Evolutionary conservation across 2,329 filamentous ascomycete genomes (phyloP), one percentile per base, ranked within the genome.

Genomic region (Scopulariopsis brevicaulis): DNA sequence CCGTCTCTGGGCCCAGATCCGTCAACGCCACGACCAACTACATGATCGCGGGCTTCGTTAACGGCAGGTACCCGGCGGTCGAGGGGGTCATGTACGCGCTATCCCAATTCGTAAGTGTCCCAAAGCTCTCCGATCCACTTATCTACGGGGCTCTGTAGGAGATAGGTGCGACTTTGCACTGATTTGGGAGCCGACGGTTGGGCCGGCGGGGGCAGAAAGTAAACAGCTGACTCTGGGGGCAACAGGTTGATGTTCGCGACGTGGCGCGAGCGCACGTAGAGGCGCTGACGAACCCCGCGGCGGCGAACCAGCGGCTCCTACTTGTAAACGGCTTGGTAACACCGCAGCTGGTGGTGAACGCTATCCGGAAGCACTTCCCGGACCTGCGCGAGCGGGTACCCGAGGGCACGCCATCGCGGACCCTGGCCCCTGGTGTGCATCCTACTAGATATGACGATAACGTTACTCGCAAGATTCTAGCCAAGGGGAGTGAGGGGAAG

Each of bases 221-320:
- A 56, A 74, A 72, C 4, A 77, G 74, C 54, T 63, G 67, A 1
- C 66, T 69, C 60, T 65, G 77, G 0, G 75, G 73, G 73, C 67
- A 65, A 25, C 78, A 72, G 71, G 69, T 77, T 22, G 76, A 78
- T 59, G 76, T 74, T 0, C 65, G 76, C 3, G 75, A 78, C 61
- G 63, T 79, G 1, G 75, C 76, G 0, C 60, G 63, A 11, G 74
- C 73, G 0, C 77, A 78, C 62, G 70, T 76, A 1, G 68, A 71
- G 52, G 74, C 76, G 1, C 62, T 76, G 2, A 37, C 76, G 18
- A 64, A 62, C 2, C 65, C 65, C 0, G 69, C 51, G 7, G 51
- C 51, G 14, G 51, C 40, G 18, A 46, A 46, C 40, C 8, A 46
- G 40, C 8, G 40, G 40, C 40, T 46, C 40, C 40, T 46, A 14